Percentiles rank a stretch among this genome's conserved stretches.
Conservation (phyloP, 352 stramenopile species). For the Pythium apleroticum region DNA sequence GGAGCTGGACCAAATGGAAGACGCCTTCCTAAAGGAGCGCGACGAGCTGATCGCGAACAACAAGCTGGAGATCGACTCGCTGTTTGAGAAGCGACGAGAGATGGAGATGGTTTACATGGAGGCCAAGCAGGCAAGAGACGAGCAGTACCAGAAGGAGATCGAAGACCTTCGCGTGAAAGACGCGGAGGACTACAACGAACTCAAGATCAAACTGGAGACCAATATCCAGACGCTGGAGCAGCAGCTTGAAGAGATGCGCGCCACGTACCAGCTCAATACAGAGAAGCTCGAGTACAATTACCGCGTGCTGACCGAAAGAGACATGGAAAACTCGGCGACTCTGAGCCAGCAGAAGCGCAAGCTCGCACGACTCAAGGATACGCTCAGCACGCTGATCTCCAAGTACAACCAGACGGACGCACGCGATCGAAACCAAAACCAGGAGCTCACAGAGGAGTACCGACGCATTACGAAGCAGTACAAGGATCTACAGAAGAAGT, state of each 20-base stretch:
- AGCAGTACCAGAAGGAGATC: conserved; percentile 91
- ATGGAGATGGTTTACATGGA: conserved; percentile 95
- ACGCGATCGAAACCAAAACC: conserved; percentile 86
- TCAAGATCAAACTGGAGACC: conserved; percentile 96
- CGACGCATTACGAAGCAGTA: conserved; percentile 94
- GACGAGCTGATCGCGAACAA: conserved; percentile 89
- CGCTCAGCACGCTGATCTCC: conserved; percentile 81
- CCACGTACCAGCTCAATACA: conserved; percentile 95
- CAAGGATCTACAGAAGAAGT: conserved; percentile 94
- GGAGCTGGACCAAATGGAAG: conserved; percentile 92
- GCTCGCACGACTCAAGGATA: conserved; percentile 91
- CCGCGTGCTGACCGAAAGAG: conserved; percentile 91
- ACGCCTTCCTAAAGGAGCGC: conserved; percentile 92
- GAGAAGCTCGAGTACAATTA: conserved; percentile 98
- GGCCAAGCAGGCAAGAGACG: conserved; percentile 86
- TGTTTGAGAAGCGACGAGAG: conserved; percentile 91
- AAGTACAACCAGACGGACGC: conserved; percentile 93
- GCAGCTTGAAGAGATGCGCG: conserved; percentile 95
- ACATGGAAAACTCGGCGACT: conserved; percentile 95
- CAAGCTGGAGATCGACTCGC: conserved; percentile 89
- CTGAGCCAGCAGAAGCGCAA: conserved; percentile 93
- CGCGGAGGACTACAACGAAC: conserved; percentile 93
- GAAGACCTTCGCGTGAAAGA: conserved; percentile 90
- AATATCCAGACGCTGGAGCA: conserved; percentile 96
- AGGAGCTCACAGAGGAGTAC: conserved; percentile 94